phyloP scores from a whole-genome alignment of 1,284 basidiomycete species.

The Ustilago nuda region DNA sequence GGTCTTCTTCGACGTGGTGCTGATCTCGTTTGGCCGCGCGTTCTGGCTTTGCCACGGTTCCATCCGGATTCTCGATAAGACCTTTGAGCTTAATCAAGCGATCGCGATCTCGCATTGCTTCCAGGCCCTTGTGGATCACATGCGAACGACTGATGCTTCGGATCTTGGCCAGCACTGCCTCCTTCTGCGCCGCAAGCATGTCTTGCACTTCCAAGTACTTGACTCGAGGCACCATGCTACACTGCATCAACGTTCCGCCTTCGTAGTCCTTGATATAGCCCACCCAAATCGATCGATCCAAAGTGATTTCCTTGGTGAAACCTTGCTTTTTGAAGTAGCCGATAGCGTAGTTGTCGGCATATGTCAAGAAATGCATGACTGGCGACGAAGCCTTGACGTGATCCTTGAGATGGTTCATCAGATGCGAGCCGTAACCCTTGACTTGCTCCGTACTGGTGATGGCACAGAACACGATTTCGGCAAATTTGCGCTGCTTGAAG shows the following conservation, averaged over 20 bases:
- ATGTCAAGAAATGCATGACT: conserved; percentile 95
- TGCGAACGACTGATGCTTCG: conserved; percentile 87
- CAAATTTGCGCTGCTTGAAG: conserved; percentile 92
- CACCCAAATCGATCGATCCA: conserved; percentile 91
- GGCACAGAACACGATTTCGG: conserved; percentile 99
- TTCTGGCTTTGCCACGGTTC: conserved; percentile 50
- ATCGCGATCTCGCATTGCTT: conserved; percentile 78
- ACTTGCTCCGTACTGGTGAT: conserved; percentile 96
- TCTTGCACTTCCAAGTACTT: conserved; percentile 87
- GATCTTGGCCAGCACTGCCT: conserved; percentile 81
- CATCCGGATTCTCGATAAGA: conserved; percentile 50
- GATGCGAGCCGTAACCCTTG: conserved; percentile 97
- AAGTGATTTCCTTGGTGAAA: conserved; percentile 95
- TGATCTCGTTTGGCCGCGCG: conserved; percentile 45
- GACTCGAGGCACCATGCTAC: conserved; percentile 89
- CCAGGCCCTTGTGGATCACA: conserved; percentile 84
- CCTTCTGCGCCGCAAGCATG: conserved; percentile 84
- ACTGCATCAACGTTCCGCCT: conserved; percentile 99
- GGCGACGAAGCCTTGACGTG: conserved; percentile 83
- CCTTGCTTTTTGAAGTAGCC: conserved; percentile 97
- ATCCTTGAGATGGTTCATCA: conserved; percentile 99
- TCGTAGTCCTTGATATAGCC: conserved; percentile 99
- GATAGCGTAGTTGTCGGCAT: conserved; percentile 98
- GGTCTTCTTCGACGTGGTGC: conserved; percentile 41
- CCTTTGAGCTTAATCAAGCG: conserved; percentile 49